Evolutionary conservation across 352 stramenopile species (phyloP).

Genomic region (Pythium apleroticum): DNA sequence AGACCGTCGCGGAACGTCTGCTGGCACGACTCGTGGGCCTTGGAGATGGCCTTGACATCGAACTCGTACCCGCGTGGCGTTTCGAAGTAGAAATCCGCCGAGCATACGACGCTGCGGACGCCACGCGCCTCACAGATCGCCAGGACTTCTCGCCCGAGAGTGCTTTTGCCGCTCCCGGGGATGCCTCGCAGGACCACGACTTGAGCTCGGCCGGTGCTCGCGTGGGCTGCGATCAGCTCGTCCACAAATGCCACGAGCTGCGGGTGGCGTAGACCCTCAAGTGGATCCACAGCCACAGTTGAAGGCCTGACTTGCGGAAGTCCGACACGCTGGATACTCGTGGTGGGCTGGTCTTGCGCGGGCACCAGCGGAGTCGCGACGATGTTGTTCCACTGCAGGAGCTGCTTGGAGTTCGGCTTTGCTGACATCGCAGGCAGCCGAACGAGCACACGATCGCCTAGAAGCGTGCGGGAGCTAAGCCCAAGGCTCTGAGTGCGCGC

Average conservation of each 20-base stretch:
- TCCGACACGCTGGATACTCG: constrained; percentile 25
- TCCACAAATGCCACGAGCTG: constrained; percentile 36
- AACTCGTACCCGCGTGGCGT: constrained; percentile 62
- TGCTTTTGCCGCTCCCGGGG: constrained; percentile 73
- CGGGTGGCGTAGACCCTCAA: constrained; percentile 32
- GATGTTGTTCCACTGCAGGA: constrained; percentile 5
- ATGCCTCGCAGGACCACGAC: constrained; percentile 73
- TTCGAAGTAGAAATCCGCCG: constrained; percentile 68
- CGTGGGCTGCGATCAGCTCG: constrained; percentile 35
- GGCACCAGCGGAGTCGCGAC: neutral
- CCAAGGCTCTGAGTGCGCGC: constrained; percentile 50
- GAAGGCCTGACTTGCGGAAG: neutral
- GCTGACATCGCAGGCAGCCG: constrained; percentile 9
- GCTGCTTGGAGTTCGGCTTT: constrained; percentile 7
- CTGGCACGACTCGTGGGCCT: constrained; percentile 53
- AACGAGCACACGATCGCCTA: constrained; percentile 11
- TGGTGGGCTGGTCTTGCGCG: neutral
- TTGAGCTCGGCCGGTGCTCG: constrained; percentile 19
- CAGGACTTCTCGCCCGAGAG: constrained; percentile 42
- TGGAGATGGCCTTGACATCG: constrained; percentile 46
- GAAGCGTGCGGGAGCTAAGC: constrained; percentile 18
- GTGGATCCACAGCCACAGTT: neutral
- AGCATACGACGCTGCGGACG: constrained; percentile 42
- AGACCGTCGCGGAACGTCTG: constrained; percentile 40
- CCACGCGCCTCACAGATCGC: constrained; percentile 34